Evolutionary conservation across 2,329 filamentous ascomycete genomes (phyloP).

Genomic region (Hypoxylon sp.): DNA sequence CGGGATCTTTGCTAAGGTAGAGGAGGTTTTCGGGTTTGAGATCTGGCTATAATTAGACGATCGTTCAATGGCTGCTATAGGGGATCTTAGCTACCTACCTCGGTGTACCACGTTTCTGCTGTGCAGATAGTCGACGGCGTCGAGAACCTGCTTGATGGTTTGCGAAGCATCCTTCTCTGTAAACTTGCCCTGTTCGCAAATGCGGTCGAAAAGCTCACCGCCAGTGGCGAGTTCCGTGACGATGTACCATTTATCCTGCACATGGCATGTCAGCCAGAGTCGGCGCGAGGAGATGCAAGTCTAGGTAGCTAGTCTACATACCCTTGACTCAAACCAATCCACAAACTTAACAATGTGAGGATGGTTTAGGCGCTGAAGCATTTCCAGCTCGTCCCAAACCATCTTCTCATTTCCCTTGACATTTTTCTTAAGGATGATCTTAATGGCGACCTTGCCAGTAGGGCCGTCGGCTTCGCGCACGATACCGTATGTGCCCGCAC

Average conservation of each 20-base stretch:
- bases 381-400: conserved; percentile 97
- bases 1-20: conserved; percentile 82
- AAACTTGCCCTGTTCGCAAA: conserved; percentile 97
- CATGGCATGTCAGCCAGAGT: conserved; percentile 35
- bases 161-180: conserved; percentile 98
- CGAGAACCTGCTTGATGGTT: conserved; percentile 94
- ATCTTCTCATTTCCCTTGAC: conserved; percentile 98
- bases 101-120: conserved; percentile 95
- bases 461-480: conserved; percentile 93
- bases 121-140: conserved; percentile 95
- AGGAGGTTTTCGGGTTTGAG: conserved; percentile 98
- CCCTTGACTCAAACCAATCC: conserved; percentile 99
- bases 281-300: neutral
- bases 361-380: conserved; percentile 92
- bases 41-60: conserved; percentile 68
- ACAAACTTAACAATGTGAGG: conserved; percentile 97
- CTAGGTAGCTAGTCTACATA: conserved; percentile 61
- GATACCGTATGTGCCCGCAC: conserved; percentile 97
- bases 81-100: conserved; percentile 68
- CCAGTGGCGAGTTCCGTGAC: conserved; percentile 96
- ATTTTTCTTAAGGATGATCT: conserved; percentile 99
- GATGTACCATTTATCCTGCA: conserved; percentile 98
- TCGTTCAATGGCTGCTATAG: conserved; percentile 21
- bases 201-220: conserved; percentile 96
- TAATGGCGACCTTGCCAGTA: conserved; percentile 90